Evolutionary conservation across 345 rosid genomes (phyloP), one percentile per base, ranked within the genome.

Genomic region (Linum trigynum): DNA sequence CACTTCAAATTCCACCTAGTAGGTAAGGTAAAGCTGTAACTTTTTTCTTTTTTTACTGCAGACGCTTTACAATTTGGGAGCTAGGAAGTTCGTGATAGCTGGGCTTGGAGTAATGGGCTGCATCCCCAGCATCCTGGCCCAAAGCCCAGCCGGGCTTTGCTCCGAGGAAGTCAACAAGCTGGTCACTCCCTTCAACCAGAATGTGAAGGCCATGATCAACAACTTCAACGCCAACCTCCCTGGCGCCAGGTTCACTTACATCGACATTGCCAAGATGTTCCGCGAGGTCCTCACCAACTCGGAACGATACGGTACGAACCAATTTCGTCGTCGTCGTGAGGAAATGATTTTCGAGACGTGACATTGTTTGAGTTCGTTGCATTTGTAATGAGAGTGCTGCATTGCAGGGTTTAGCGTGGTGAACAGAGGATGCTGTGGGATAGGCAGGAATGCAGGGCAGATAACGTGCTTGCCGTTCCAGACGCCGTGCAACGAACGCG

Each of bases 71-170:
- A 88, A 88, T 74, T 88, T 88, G 0, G 99, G 97, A 62, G 97
- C 86, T 36, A 65, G 95, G 53, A 94, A 88, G 74, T 88, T 90
- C 70, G 83, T 90, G 5, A 41, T 94, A 32, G 84, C 91, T 2
- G 99, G 97, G 40, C 64, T 94, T 32, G 96, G 97, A 63, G 67
- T 81, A 62, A 90, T 94, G 99, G 99, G 99, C 23, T 94, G 99
- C 62, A 94, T 94, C 39, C 99, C 97, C 0, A 94, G 99, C 79
- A 88, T 90, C 64, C n/a, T 90, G 64, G 91, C 99, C 1, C 97
- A 86, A 67, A 87, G 74, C 77, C 68, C 82, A 9, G 67, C 63
- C 0, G 95, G 95, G 55, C 56, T 63, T 23, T 94, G 99, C 76
- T 94, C 97, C 0, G 90, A 85, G 1, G 92, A 81, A 67, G 97